Percentiles rank a stretch among this genome's conserved stretches.
Evolutionary conservation across 345 rosid species (phyloP).

Genomic region (Corchorus olitorius): DNA sequence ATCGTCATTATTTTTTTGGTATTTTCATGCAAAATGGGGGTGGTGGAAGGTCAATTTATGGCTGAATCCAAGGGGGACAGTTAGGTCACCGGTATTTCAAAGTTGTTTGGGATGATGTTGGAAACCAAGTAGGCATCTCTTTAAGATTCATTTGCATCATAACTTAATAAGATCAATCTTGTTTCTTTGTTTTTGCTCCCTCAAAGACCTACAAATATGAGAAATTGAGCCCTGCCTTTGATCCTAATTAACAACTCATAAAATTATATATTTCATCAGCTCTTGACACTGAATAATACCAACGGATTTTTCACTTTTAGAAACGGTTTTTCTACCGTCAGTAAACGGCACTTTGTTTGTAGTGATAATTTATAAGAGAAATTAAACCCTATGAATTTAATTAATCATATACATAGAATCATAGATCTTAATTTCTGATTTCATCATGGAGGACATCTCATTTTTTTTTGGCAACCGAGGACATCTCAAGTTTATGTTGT

Average conservation of each 20-base stretch:
- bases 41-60: slow-evolving; percentile 27
- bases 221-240: neutral
- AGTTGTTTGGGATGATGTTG: slow-evolving; percentile 19
- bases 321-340: too few relatives aligned
- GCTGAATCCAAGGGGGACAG: slow-evolving; percentile 15
- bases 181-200: slow-evolving; percentile 22
- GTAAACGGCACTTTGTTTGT: too few relatives aligned
- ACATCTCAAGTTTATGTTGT: too few relatives aligned
- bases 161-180: neutral
- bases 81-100: slow-evolving; percentile 20
- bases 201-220: neutral
- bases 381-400: too few relatives aligned
- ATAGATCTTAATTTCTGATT: too few relatives aligned
- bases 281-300: too few relatives aligned
- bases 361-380: too few relatives aligned
- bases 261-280: too few relatives aligned
- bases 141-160: slow-evolving; percentile 5
- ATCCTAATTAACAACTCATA: neutral
- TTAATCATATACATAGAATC: too few relatives aligned
- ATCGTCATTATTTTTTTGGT: neutral
- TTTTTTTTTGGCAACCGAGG: too few relatives aligned
- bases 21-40: neutral
- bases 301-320: too few relatives aligned
- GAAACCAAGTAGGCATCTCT: slow-evolving; percentile 1
- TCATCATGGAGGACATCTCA: too few relatives aligned